Percentiles rank a stretch among this genome's conserved stretches.
Evolutionary conservation across 495 filamentous ascomycete genomes (phyloP).

Genomic region (Emericellopsis terricola): DNA sequence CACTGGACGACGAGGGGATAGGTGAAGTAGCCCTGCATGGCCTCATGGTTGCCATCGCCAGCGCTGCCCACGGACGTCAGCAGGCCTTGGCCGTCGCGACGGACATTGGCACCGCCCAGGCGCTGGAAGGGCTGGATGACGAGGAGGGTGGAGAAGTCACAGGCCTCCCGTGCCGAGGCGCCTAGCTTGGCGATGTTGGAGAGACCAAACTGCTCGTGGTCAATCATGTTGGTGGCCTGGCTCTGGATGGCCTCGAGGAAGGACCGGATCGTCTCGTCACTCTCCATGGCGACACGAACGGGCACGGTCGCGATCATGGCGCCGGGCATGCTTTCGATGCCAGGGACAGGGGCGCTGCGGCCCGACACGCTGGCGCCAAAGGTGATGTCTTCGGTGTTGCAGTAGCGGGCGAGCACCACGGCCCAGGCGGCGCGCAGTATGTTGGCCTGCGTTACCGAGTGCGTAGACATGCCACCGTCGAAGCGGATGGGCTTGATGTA

Average conservation of each 20-base stretch:
- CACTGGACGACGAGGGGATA: conserved; percentile 1
- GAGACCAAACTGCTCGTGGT: neutral
- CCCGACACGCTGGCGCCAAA: neutral
- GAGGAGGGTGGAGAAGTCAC: neutral
- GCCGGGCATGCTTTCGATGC: neutral
- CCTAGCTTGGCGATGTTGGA: neutral
- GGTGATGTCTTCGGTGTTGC: neutral
- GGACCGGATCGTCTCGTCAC: neutral
- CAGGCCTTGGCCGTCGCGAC: too few species aligned
- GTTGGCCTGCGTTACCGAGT: neutral
- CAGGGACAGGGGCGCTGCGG: neutral
- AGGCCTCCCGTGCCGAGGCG: neutral
- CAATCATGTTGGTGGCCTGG: neutral
- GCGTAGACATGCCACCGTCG: neutral
- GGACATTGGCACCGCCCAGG: too few species aligned
- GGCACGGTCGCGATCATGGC: neutral
- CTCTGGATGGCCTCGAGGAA: neutral
- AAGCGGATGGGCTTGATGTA: neutral
- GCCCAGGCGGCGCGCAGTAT: neutral
- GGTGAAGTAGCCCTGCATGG: neutral
- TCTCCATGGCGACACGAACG: neutral
- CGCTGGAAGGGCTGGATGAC: neutral
- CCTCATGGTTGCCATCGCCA: neutral
- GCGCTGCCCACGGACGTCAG: too few species aligned
- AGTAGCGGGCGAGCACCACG: neutral